Base-by-base conservation (phyloP, 805 yeast genomes). In the Candida nanaspora region DNA sequence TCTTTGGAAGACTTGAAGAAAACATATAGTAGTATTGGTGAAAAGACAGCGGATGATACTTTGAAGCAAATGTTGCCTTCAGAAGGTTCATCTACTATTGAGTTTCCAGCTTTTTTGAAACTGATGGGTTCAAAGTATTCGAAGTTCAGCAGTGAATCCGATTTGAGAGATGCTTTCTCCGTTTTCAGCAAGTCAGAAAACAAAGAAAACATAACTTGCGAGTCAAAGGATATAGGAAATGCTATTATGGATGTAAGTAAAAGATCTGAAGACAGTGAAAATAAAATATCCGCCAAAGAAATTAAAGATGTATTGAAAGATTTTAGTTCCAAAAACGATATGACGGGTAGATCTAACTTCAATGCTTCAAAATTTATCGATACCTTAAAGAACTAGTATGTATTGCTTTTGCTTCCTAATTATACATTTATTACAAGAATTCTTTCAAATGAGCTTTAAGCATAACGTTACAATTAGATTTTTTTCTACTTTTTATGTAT, bases 51-150 rank as follows among this genome's bases (percentile, higher is more conserved):
- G 4, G 72, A 70, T 10, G 60, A 62, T 0, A 68, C 72, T 14
- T 50, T 82, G 34, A 18, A 31, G 52, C 62, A 3, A 71, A 70
- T 10, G 60, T 61, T 0, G 68, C 72, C 15, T 49, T 82, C 21
- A 22, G 59, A 57, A 37, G 63, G 66, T 4, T n/a, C 27, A 11
- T 47, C 57, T 5, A 68, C 66, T 39, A 43, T 85, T 29, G 72
- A 74, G 40, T 86, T 87, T 53, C 77, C 89, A 4, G 72, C 72
- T 35, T 88, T 78, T 53, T 62, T 83, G 47, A 72, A 80, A 10
- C 57, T 78, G 33, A 75, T 88, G 77, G 75, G 83, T 3, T 55
- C 62, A 1, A 76, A 72, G 44, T 59, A 82, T 39, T 48, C 35
- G 63, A 66, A 70, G 40, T 65, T 85, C 35, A 70, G 77, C 16